Percentiles rank a stretch among this genome's conserved stretches.
These are phyloP conservation scores for Cercospora sesami DNA, from an alignment of 2,329 filamentous ascomycete genomes.

Conservation along the genomic window DNA sequence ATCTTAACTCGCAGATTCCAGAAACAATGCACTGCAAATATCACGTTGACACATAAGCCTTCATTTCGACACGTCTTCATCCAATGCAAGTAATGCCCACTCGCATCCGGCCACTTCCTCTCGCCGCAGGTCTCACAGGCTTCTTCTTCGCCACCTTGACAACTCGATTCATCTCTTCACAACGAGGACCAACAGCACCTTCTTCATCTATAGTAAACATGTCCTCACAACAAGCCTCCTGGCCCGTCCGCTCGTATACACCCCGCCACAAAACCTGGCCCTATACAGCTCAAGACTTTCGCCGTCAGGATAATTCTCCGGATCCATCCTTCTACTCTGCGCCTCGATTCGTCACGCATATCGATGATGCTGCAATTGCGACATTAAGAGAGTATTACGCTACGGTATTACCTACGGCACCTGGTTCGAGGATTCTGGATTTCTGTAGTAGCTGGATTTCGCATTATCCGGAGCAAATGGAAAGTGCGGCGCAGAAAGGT, in stretches of 20 bases:
- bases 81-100: constrained; percentile 18
- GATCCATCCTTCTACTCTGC: constrained; percentile 44
- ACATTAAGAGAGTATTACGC: constrained; percentile 50
- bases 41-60: neutral
- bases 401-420: constrained; percentile 43
- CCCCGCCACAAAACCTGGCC: constrained; percentile 40
- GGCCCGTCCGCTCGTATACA: constrained; percentile 31
- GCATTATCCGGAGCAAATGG: constrained; percentile 45
- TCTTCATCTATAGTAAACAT: neutral
- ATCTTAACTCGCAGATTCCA: neutral
- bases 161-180: constrained; percentile 2
- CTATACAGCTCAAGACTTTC: constrained; percentile 43
- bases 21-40: neutral
- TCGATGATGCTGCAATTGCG: constrained; percentile 53
- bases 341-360: constrained; percentile 56
- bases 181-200: neutral
- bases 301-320: constrained; percentile 40
- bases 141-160: constrained; percentile 19
- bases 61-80: neutral
- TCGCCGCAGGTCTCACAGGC: constrained; percentile 20
- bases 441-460: constrained; percentile 54
- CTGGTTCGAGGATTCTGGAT: constrained; percentile 46
- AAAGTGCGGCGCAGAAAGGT: constrained; percentile 36
- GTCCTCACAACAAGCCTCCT: constrained; percentile 9
- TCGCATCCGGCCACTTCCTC: constrained; percentile 19